Conservation (phyloP, 2,329 filamentous ascomycete genomes). For the Ascochyta clinopodiicola region DNA sequence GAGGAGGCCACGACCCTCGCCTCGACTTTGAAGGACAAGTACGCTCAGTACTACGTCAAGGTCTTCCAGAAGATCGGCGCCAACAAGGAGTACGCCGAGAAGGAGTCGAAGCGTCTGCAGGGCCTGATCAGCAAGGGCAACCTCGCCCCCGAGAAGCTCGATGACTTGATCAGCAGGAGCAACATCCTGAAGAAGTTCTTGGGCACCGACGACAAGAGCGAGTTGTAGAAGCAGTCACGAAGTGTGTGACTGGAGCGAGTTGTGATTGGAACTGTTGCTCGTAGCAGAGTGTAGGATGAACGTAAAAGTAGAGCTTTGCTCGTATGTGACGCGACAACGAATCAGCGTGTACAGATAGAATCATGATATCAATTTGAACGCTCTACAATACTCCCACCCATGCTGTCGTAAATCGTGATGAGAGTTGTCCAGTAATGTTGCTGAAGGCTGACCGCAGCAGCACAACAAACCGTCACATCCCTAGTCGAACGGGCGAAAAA, state of each 20-base stretch:
- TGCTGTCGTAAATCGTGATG: slow-evolving; percentile 2
- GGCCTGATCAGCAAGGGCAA: slow-evolving; percentile 86
- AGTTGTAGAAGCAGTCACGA: slow-evolving; percentile 62
- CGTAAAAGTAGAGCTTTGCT: slow-evolving; percentile 2
- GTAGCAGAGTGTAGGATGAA: background rate
- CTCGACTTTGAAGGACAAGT: slow-evolving; percentile 74
- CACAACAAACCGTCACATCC: background rate
- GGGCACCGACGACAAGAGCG: slow-evolving; percentile 69
- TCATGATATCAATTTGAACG: slow-evolving; percentile 7
- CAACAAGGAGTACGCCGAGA: slow-evolving; percentile 79
- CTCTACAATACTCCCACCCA: slow-evolving; percentile 4
- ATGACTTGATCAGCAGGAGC: slow-evolving; percentile 83
- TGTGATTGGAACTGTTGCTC: background rate
- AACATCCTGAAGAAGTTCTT: slow-evolving; percentile 86
- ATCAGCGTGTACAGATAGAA: slow-evolving; percentile 12
- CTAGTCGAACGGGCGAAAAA: background rate
- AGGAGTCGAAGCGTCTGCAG: slow-evolving; percentile 83
- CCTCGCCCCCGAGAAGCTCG: slow-evolving; percentile 82
- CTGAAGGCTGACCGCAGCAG: background rate
- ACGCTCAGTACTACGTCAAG: slow-evolving; percentile 91
- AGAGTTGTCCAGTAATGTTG: background rate
- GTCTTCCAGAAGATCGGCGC: slow-evolving; percentile 84
- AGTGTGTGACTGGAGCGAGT: slow-evolving; percentile 2
- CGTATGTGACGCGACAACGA: slow-evolving; percentile 3
- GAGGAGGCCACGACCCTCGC: slow-evolving; percentile 76